A percentile compares a stretch with the other conserved stretches of the same genome.
Evolutionary conservation across 139 green algal genomes (phyloP).

Genomic region (Chlorella sp.): DNA sequence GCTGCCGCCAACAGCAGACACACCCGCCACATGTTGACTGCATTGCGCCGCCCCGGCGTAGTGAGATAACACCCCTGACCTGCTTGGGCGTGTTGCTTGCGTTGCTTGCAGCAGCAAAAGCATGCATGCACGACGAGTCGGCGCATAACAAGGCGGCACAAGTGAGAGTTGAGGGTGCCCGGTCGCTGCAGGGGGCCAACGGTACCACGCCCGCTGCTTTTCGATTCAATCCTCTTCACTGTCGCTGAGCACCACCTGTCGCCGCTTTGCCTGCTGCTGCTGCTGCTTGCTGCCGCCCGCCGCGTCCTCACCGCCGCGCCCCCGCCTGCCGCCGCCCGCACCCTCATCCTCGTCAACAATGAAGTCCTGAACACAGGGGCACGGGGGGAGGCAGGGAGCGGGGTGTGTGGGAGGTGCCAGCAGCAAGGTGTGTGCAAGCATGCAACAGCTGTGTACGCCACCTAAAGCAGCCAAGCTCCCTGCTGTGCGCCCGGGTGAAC

Average conservation of each 20-base stretch:
- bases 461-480: too few relatives aligned
- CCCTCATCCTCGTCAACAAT: slow-evolving; percentile 33
- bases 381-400: background rate
- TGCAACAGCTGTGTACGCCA: too few relatives aligned
- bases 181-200: too few relatives aligned
- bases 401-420: too few relatives aligned
- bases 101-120: background rate
- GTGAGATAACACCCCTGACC: too few relatives aligned
- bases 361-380: background rate
- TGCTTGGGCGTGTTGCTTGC: too few relatives aligned
- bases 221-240: slow-evolving; percentile 36
- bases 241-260: slow-evolving; percentile 45
- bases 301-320: background rate
- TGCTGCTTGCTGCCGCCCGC: slow-evolving; percentile 14
- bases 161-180: too few relatives aligned
- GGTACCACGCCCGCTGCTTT: background rate
- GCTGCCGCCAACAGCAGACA: background rate
- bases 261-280: slow-evolving; percentile 31
- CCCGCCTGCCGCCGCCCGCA: background rate
- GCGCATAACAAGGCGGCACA: background rate
- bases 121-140: too few relatives aligned
- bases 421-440: too few relatives aligned
- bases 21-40: too few relatives aligned
- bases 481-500: too few relatives aligned
- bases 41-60: too few relatives aligned